A percentile compares a stretch with the other conserved stretches of the same genome.
Conservation (phyloP, 2,329 filamentous ascomycete genomes). For the Cladosporium sp. region DNA sequence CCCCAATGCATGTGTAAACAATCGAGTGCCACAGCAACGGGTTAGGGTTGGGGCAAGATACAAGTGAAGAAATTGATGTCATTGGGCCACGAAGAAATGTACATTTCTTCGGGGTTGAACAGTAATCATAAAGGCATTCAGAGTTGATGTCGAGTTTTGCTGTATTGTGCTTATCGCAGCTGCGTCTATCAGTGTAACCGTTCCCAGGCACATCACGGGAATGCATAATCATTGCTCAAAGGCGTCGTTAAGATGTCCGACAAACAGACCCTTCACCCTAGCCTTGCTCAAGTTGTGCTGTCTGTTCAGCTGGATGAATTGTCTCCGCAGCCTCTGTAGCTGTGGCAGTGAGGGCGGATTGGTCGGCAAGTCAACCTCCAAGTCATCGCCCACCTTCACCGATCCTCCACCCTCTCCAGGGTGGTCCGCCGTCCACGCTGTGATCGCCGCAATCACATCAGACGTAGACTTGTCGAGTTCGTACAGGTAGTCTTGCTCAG, state of each 20-base stretch:
- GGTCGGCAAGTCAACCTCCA: conserved; percentile 64
- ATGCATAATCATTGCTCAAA: conserved; percentile 28
- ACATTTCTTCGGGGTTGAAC: neutral
- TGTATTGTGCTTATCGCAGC: neutral
- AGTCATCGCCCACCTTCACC: conserved; percentile 49
- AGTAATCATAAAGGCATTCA: neutral
- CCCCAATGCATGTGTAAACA: too few relatives aligned
- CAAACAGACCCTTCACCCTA: conserved; percentile 43
- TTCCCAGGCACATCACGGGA: neutral
- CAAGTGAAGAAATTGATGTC: too few relatives aligned
- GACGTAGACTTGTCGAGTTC: conserved; percentile 78
- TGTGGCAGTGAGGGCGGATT: conserved; percentile 68
- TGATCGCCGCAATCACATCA: conserved; percentile 69
- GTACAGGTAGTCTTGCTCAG: conserved; percentile 72
- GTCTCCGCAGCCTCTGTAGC: conserved; percentile 73
- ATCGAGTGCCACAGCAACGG: neutral
- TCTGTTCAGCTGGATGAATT: conserved; percentile 76
- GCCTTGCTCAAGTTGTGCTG: conserved; percentile 54
- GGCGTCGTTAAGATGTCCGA: conserved; percentile 46
- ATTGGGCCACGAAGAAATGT: too few relatives aligned
- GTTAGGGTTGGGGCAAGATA: neutral
- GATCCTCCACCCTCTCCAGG: conserved; percentile 62
- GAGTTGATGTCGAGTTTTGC: neutral
- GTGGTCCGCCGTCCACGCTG: conserved; percentile 68
- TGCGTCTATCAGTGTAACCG: neutral